Evolutionary conservation across 2,329 filamentous ascomycete genomes (phyloP).

Genomic region (Phyllachora maydis): DNA sequence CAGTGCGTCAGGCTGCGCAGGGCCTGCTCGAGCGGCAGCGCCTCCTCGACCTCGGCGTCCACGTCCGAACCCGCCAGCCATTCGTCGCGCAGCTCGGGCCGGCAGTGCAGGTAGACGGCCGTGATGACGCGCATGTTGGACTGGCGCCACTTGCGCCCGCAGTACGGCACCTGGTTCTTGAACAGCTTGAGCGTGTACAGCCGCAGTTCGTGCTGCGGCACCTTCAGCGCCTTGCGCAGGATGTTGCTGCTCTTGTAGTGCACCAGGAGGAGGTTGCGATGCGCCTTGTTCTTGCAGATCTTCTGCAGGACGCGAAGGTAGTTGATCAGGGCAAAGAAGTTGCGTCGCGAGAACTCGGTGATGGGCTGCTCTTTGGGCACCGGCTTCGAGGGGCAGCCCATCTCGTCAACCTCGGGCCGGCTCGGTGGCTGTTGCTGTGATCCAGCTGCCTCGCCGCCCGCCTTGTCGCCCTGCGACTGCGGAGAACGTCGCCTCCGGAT

Average conservation of each 20-base stretch:
- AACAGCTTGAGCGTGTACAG: slow-evolving; percentile 95
- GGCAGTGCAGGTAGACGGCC: slow-evolving; percentile 82
- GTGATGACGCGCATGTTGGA: slow-evolving; percentile 98
- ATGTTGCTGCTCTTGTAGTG: slow-evolving; percentile 91
- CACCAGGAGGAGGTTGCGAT: slow-evolving; percentile 81
- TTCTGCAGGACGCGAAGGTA: slow-evolving; percentile 94
- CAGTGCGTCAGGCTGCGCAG: slow-evolving; percentile 80
- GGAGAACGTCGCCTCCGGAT: slow-evolving; percentile 40
- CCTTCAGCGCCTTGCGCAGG: slow-evolving; percentile 74
- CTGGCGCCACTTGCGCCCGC: slow-evolving; percentile 93
- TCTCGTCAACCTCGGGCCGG: slow-evolving; percentile 57
- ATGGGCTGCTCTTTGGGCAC: slow-evolving; percentile 59
- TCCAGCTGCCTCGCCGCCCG: slow-evolving; percentile 7
- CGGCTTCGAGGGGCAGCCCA: slow-evolving; percentile 58
- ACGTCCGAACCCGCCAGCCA: slow-evolving; percentile 86
- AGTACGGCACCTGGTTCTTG: slow-evolving; percentile 97
- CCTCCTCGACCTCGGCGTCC: slow-evolving; percentile 84
- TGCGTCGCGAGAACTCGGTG: slow-evolving; percentile 77
- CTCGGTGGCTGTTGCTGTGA: no score
- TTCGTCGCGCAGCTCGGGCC: slow-evolving; percentile 82
- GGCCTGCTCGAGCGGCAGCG: slow-evolving; percentile 78
- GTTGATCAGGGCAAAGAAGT: slow-evolving; percentile 91
- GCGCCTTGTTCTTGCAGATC: slow-evolving; percentile 86
- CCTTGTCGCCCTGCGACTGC: slow-evolving; percentile 13
- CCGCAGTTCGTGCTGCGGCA: slow-evolving; percentile 70